Evolutionary conservation across 1,284 basidiomycete species (phyloP).

Genomic region (Malassezia sympodialis): DNA sequence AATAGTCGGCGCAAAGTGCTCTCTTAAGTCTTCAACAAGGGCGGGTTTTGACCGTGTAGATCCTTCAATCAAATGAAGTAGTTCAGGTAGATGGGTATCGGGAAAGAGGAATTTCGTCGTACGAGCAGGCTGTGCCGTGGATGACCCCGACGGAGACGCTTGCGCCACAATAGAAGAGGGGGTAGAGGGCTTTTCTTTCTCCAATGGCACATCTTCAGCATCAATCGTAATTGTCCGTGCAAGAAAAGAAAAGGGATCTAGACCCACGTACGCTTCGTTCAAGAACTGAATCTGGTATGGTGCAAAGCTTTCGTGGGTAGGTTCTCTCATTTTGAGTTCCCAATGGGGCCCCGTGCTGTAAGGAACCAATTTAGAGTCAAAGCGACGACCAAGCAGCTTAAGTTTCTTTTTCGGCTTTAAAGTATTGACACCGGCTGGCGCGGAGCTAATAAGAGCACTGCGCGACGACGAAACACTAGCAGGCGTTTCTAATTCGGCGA

Average conservation of each 20-base stretch:
- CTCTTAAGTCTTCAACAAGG: conserved; percentile 33
- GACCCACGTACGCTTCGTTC: conserved; percentile 29
- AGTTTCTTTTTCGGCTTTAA: conserved; percentile 41
- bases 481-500: conserved; percentile 2
- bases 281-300: conserved; percentile 39
- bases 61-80: conserved; percentile 26
- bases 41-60: conserved; percentile 32
- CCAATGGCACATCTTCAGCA: not conserved
- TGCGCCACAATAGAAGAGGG: not conserved
- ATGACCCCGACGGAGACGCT: not conserved
- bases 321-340: conserved; percentile 26
- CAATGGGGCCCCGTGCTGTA: conserved; percentile 43
- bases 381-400: conserved; percentile 37
- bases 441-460: conserved; percentile 13
- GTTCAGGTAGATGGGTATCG: conserved; percentile 23
- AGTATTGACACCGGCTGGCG: not conserved
- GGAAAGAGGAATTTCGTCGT: conserved; percentile 16
- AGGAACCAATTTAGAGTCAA: conserved; percentile 41
- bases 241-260: conserved; percentile 39
- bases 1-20: conserved; percentile 25
- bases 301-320: conserved; percentile 30
- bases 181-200: conserved; percentile 5
- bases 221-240: conserved; percentile 14
- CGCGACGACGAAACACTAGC: conserved; percentile 24
- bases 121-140: not conserved